Base-by-base conservation (phyloP, 2,329 filamentous ascomycete species). In the Metarhizium rileyi region DNA sequence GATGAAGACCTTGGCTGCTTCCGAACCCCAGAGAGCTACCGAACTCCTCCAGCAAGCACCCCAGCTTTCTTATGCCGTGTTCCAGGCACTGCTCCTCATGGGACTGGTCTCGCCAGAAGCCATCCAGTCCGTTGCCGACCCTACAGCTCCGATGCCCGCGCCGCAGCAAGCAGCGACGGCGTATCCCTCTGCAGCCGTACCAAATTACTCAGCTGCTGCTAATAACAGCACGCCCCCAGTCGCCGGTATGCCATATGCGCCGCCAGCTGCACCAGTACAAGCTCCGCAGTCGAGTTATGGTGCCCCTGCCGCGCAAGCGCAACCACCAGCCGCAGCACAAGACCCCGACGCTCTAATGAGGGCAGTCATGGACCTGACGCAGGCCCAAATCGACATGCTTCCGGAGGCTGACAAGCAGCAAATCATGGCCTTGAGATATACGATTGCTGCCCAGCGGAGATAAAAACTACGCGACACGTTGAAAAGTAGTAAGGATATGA, bases 1-100 rank as follows among this genome's bases (percentile, higher is more conserved):
- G 66, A 94, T 97, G 87, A 97, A 97, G 70, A 80, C 83, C 3
- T 75, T 97, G 12, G 88, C 88, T n/a, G 80, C 82, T 46, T 80
- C 77, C 23, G 90, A 97, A 59, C 90, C 91, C 2, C 76, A 78
- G 20, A 86, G 89, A 62, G 90, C 90, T 3, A 90, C 85, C 0
- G 88, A 95, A 62, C 81, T 97, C 38, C 80, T 98, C 40, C 78
- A 85, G 54, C 86, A 91, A 70, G 90, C 90, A 1, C 93, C 93
- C 0, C 93, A 98, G 69, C 81, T 98, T 42, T 83, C 88, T 4
- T 97, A 95, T 61, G 93, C 93, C 51, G 86, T 97, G 56, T 97
- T 97, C 70, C 91, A 97, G 69, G 87, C 90, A 23, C 78, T 97
- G 9, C 80, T 97, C 2, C 80, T 96, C 35, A 93, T 97, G 80